These are phyloP conservation scores for Citrus australasica DNA, from an alignment of 345 rosid genomes.

Conservation along the genomic window DNA sequence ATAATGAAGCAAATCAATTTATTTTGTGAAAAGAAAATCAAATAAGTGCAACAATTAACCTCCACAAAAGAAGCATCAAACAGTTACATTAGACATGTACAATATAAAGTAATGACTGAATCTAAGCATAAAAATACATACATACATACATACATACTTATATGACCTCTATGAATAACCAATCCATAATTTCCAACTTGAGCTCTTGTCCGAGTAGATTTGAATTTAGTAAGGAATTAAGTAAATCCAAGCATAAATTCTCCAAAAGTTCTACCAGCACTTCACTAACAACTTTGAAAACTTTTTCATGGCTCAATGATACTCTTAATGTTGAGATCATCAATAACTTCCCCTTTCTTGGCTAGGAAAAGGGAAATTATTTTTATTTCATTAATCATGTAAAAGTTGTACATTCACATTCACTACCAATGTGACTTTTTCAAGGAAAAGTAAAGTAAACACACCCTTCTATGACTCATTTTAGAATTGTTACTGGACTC, in stretches of 20 bases:
- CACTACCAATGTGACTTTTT: conserved; percentile 41
- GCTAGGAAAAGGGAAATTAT: conserved; percentile 58
- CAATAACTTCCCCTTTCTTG: conserved; percentile 38
- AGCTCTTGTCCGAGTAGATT: conserved; percentile 43
- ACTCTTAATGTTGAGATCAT: conserved; percentile 57
- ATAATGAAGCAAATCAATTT: no score
- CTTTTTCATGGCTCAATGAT: conserved; percentile 44
- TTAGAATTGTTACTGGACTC: conserved; percentile 68
- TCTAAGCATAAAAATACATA: no score
- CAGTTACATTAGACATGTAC: no score
- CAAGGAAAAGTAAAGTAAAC: conserved; percentile 45
- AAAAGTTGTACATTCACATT: conserved; percentile 66
- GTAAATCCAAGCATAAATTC: conserved; percentile 50
- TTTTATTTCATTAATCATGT: conserved; percentile 74
- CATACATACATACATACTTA: no score
- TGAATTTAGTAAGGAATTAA: conserved; percentile 56
- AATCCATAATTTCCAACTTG: conserved; percentile 58
- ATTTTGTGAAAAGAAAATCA: no score
- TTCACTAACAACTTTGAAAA: conserved; percentile 52
- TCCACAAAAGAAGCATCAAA: neutral
- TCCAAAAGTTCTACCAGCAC: conserved; percentile 74
- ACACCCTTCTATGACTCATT: conserved; percentile 84
- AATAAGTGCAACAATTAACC: no score
- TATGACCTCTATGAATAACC: conserved; percentile 39
- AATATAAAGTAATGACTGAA: no score